Evolutionary conservation across 805 yeast species (phyloP).

Genomic region (Ogataea pini): DNA sequence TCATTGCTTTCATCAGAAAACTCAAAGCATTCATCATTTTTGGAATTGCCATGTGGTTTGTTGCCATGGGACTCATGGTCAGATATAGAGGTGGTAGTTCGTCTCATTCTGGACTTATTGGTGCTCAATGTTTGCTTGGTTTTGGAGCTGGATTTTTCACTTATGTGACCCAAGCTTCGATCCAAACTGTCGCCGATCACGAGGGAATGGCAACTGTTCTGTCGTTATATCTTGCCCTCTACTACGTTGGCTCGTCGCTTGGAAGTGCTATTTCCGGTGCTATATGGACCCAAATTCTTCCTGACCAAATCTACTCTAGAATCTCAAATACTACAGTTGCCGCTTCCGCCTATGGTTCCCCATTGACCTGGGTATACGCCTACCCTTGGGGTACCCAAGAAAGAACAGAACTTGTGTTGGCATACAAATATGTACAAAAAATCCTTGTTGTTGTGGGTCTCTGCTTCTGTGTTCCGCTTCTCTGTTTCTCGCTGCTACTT

Average conservation of each 20-base stretch:
- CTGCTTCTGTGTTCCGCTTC: conserved; percentile 54
- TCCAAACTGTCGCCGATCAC: conserved; percentile 59
- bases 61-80: conserved; percentile 60
- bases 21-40: conserved; percentile 60
- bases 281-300: conserved; percentile 65
- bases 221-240: conserved; percentile 56
- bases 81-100: conserved; percentile 52
- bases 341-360: conserved; percentile 49
- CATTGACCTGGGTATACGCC: conserved; percentile 47
- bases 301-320: conserved; percentile 41
- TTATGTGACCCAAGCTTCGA: conserved; percentile 60
- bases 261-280: conserved; percentile 71
- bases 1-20: conserved; percentile 50
- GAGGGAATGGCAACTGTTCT: conserved; percentile 64
- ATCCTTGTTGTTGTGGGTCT: conserved; percentile 56
- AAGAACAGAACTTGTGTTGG: conserved; percentile 55
- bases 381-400: conserved; percentile 66
- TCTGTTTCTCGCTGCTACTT: conserved; percentile 47
- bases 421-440: conserved; percentile 62
- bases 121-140: conserved; percentile 63
- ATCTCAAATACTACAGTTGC: conserved; percentile 44
- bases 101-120: conserved; percentile 60
- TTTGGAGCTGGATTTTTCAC: conserved; percentile 76
- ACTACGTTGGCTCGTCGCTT: conserved; percentile 63
- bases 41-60: conserved; percentile 59